Percentiles rank a stretch among this genome's conserved stretches.
Evolutionary conservation across 2,329 filamentous ascomycete species (phyloP).

Genomic region (Penicillium sp.): DNA sequence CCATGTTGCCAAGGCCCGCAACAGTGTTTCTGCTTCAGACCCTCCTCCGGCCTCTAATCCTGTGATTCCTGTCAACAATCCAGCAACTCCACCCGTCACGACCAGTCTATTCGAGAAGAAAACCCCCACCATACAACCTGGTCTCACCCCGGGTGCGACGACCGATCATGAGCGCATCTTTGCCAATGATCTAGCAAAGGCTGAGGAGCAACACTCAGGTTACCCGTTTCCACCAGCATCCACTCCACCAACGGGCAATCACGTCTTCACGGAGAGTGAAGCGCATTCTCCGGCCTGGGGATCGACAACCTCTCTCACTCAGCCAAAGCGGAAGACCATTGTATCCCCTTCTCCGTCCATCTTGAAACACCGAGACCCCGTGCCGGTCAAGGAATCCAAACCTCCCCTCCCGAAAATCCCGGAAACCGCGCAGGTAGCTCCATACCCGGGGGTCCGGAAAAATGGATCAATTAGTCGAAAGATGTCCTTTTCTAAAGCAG

Average conservation of each 20-base stretch:
- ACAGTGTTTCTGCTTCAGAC: constrained; percentile 48
- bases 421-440: constrained; percentile 5
- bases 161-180: constrained; percentile 47
- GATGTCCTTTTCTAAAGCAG: constrained; percentile 67
- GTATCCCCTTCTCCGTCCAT: constrained; percentile 75
- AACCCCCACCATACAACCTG: constrained; percentile 21
- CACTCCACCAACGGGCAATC: constrained; percentile 41
- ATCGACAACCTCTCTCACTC: constrained; percentile 62
- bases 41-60: constrained; percentile 26
- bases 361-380: constrained; percentile 62
- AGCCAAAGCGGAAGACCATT: constrained; percentile 73
- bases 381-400: constrained; percentile 20
- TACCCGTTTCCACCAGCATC: constrained; percentile 31
- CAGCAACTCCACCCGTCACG: constrained; percentile 23
- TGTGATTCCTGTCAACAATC: constrained; percentile 26
- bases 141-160: constrained; percentile 42
- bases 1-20: constrained; percentile 53
- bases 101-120: constrained; percentile 38
- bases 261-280: constrained; percentile 67
- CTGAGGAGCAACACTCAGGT: constrained; percentile 25
- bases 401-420: constrained; percentile 18
- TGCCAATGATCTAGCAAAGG: constrained; percentile 23
- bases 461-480: constrained; percentile 58
- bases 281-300: constrained; percentile 78
- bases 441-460: constrained; percentile 14